Conservation (phyloP, 805 yeast species). For the Candida boleticola region DNA sequence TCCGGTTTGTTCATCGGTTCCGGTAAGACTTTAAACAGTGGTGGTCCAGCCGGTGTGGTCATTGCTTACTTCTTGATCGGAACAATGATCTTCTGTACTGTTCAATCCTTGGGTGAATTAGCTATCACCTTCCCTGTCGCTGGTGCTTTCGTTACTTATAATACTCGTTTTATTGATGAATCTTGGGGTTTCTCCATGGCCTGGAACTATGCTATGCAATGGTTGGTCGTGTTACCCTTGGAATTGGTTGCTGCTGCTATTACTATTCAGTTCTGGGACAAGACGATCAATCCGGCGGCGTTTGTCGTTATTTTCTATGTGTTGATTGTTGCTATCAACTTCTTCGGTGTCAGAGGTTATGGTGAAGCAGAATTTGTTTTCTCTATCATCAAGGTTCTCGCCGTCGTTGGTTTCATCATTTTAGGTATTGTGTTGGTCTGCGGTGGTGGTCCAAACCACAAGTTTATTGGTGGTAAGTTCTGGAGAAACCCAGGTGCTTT, state of each 20-base stretch:
- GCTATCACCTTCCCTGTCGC: slow-evolving; percentile 66
- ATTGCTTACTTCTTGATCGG: slow-evolving; percentile 60
- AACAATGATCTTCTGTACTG: slow-evolving; percentile 56
- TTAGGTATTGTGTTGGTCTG: slow-evolving; percentile 43
- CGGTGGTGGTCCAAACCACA: slow-evolving; percentile 50
- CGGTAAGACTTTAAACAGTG: slow-evolving; percentile 55
- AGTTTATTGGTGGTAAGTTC: slow-evolving; percentile 48
- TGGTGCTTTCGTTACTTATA: slow-evolving; percentile 64
- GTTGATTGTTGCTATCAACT: slow-evolving; percentile 42
- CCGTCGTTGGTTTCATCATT: slow-evolving; percentile 56
- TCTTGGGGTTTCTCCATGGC: slow-evolving; percentile 66
- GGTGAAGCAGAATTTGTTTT: slow-evolving; percentile 67
- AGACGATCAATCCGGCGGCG: slow-evolving; percentile 52
- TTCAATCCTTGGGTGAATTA: slow-evolving; percentile 59
- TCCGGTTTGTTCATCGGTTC: slow-evolving; percentile 80
- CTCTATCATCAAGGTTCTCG: slow-evolving; percentile 61
- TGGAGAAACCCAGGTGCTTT: slow-evolving; percentile 59
- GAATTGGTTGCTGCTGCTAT: slow-evolving; percentile 62
- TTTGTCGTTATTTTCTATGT: slow-evolving; percentile 58
- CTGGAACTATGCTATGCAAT: slow-evolving; percentile 50
- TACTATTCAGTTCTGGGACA: slow-evolving; percentile 56
- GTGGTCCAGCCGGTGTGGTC: slow-evolving; percentile 75
- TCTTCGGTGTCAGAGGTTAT: slow-evolving; percentile 55
- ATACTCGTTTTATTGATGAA: slow-evolving; percentile 55
- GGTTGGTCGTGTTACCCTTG: slow-evolving; percentile 55